Percentiles rank a stretch among this genome's conserved stretches.
phyloP scores from a whole-genome alignment of 2,329 filamentous ascomycete genomes.

The Colletotrichum godetiae region DNA sequence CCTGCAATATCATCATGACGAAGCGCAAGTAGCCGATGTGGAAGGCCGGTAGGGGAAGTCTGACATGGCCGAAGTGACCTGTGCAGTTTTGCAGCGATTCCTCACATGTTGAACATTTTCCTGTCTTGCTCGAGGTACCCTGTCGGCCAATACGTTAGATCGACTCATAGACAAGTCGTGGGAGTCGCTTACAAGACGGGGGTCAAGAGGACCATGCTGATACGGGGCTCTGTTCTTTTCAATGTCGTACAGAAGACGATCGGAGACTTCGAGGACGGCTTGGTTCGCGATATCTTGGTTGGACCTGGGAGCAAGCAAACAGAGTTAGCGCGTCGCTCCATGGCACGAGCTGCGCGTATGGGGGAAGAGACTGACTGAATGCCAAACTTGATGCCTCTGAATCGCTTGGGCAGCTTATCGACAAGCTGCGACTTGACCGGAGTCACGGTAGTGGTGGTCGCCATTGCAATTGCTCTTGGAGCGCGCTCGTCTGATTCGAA shows the following conservation, averaged over 20 bases:
- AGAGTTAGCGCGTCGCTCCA: not conserved
- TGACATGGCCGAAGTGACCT: conserved; percentile 95
- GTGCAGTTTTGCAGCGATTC: conserved; percentile 86
- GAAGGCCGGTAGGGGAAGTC: conserved; percentile 90
- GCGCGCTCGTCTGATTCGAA: not conserved
- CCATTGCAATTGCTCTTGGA: conserved; percentile 30
- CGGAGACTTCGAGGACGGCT: conserved; percentile 93
- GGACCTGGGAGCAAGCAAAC: conserved; percentile 65
- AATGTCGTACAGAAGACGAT: conserved; percentile 92
- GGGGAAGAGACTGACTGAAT: conserved; percentile 71
- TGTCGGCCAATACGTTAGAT: conserved; percentile 39
- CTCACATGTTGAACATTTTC: conserved; percentile 84
- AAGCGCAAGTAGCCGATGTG: conserved; percentile 97
- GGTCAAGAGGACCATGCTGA: conserved; percentile 87
- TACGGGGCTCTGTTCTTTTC: conserved; percentile 81
- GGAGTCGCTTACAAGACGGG: conserved; percentile 69
- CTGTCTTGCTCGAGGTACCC: conserved; percentile 88
- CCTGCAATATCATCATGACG: conserved; percentile 90
- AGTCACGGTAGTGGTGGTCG: conserved; percentile 41
- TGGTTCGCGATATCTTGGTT: conserved; percentile 96
- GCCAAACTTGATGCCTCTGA: conserved; percentile 93
- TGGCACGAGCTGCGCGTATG: not conserved
- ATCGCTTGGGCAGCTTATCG: conserved; percentile 89
- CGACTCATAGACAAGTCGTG: not conserved
- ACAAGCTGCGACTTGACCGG: conserved; percentile 87